These are phyloP conservation scores for Yamadazyma ubonensis DNA, from an alignment of 805 yeast species.

Conservation along the genomic window DNA sequence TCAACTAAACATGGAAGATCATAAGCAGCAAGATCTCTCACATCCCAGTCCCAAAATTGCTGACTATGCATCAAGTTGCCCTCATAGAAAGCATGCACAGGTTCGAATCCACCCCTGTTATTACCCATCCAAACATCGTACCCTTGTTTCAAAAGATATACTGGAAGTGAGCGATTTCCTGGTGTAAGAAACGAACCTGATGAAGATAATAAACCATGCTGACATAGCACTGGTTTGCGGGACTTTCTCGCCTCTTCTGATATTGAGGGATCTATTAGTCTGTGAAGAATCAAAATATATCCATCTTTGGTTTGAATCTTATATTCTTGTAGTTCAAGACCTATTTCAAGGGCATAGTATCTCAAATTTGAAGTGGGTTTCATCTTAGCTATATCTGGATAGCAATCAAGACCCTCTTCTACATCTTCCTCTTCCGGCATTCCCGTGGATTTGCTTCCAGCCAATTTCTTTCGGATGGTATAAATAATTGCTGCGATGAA, in stretches of 20 bases:
- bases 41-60: slow-evolving; percentile 91
- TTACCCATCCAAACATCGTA: slow-evolving; percentile 92
- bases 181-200: slow-evolving; percentile 81
- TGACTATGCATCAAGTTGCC: slow-evolving; percentile 42
- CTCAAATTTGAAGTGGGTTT: slow-evolving; percentile 47
- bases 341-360: slow-evolving; percentile 66
- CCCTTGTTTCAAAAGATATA: slow-evolving; percentile 52
- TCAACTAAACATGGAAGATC: slow-evolving; percentile 77
- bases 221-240: slow-evolving; percentile 64
- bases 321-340: slow-evolving; percentile 57
- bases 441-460: slow-evolving; percentile 30
- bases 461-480: slow-evolving; percentile 22
- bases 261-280: slow-evolving; percentile 53
- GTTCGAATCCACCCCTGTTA: slow-evolving; percentile 82
- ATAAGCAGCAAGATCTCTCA: slow-evolving; percentile 72
- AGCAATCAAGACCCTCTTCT: slow-evolving; percentile 26
- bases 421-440: slow-evolving; percentile 20
- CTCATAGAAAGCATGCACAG: slow-evolving; percentile 48
- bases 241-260: slow-evolving; percentile 26
- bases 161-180: slow-evolving; percentile 77
- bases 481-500: slow-evolving; percentile 28
- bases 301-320: slow-evolving; percentile 78
- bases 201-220: slow-evolving; percentile 88
- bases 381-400: slow-evolving; percentile 32
- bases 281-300: slow-evolving; percentile 62